These are phyloP conservation scores for Aegilops sharonensis DNA, from an alignment of 176 grass and related monocot species.

Conservation along the genomic window DNA sequence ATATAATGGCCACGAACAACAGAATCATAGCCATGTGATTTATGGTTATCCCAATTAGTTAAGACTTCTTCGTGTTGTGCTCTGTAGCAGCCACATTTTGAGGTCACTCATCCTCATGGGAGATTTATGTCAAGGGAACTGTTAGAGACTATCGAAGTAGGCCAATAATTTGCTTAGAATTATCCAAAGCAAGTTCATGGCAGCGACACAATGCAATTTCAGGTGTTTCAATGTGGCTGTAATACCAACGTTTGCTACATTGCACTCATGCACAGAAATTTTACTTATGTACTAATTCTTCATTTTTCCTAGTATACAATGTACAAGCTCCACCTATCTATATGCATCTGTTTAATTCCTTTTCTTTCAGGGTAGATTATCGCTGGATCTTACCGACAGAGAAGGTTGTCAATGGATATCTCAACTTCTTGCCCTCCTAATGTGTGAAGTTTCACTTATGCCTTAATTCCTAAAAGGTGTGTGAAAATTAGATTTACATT, in stretches of 20 bases:
- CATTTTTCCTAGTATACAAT: not conserved
- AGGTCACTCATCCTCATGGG: too few relatives aligned
- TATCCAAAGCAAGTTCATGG: not conserved
- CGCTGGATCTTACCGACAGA: conserved; percentile 53
- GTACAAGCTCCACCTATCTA: not conserved
- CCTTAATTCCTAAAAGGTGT: not conserved
- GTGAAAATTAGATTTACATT: too few relatives aligned
- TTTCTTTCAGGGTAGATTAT: conserved; percentile 57
- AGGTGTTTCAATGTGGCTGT: not conserved
- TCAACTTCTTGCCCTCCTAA: conserved; percentile 51
- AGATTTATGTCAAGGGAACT: too few relatives aligned
- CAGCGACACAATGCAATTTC: not conserved
- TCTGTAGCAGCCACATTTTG: too few relatives aligned
- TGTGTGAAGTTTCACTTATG: conserved; percentile 81
- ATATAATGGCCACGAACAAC: too few relatives aligned
- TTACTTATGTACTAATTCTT: not conserved
- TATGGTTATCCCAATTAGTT: too few relatives aligned
- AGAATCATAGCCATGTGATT: too few relatives aligned
- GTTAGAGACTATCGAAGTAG: not conserved
- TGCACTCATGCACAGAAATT: not conserved
- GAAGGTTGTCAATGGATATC: conserved; percentile 73
- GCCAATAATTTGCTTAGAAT: not conserved
- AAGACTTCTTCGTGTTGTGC: too few relatives aligned
- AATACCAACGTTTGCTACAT: not conserved
- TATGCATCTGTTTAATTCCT: not conserved